Conservation (phyloP, 108 stramenopile genomes). For the Stephanodiscus minutulus region DNA sequence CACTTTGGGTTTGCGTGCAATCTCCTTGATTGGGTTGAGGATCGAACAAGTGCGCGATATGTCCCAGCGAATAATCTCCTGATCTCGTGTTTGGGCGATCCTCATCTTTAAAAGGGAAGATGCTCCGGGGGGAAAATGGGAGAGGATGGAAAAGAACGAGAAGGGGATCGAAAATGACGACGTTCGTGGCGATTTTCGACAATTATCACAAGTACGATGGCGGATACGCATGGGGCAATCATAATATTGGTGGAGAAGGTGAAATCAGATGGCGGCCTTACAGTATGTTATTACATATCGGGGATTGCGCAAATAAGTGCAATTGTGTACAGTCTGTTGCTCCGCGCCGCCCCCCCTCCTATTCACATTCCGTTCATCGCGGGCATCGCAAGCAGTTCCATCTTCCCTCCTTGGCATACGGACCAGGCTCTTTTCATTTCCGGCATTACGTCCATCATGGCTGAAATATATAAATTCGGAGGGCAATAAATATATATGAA, state of each 20-base stretch:
- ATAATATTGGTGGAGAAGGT: constrained; percentile 37
- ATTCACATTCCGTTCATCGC: neutral
- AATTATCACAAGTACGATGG: no score
- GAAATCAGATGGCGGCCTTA: no score
- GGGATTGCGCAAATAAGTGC: neutral
- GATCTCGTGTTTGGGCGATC: no score
- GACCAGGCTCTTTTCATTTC: constrained; percentile 48
- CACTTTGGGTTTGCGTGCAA: no score
- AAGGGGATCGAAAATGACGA: no score
- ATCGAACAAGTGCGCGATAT: no score
- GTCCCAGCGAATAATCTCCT: no score
- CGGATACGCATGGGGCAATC: constrained; percentile 42
- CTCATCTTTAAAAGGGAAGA: no score
- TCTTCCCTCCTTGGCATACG: constrained; percentile 34
- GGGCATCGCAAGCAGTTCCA: constrained; percentile 34
- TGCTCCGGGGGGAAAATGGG: no score
- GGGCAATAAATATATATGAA: neutral
- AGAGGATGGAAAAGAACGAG: no score
- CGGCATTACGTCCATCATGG: constrained; percentile 38
- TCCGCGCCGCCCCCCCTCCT: neutral
- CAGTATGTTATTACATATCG: neutral
- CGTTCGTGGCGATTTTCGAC: no score
- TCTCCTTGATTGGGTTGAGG: no score
- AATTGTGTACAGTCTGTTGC: neutral
- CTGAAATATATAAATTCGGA: neutral